Evolutionary conservation across 257 asterid species (phyloP).

Genomic region (Solanum arcanum): DNA sequence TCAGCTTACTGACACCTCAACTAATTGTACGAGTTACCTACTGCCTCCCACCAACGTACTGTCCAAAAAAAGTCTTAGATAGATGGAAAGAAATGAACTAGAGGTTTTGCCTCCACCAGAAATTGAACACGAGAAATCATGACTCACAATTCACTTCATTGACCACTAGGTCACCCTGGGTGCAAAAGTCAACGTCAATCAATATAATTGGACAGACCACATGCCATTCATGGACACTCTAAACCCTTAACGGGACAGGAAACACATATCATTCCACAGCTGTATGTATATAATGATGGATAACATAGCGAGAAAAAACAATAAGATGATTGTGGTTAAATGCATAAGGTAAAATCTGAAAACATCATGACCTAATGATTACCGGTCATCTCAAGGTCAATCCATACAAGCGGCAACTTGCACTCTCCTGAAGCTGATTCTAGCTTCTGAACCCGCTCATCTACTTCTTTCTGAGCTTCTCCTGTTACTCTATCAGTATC

Average conservation of each 20-base stretch:
- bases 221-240: neutral
- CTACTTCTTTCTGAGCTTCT: constrained; percentile 7
- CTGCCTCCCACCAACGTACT: neutral
- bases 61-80: neutral
- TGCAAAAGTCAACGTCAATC: neutral
- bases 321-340: constrained; percentile 44
- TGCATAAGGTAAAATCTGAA: constrained; percentile 49
- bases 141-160: neutral
- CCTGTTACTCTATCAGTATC: constrained; percentile 5
- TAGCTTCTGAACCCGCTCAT: constrained; percentile 6
- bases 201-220: neutral
- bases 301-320: neutral
- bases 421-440: constrained; percentile 21
- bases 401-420: constrained; percentile 91
- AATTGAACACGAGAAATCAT: neutral
- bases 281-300: neutral
- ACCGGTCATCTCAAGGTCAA: constrained; percentile 98
- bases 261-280: neutral
- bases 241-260: neutral
- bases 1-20: neutral
- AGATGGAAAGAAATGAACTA: neutral
- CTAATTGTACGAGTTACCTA: neutral
- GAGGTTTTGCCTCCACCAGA: neutral
- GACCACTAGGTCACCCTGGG: neutral
- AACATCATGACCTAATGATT: constrained; percentile 4